Conservation (phyloP, 169 alveolate species). For the Eimeria praecox region DNA sequence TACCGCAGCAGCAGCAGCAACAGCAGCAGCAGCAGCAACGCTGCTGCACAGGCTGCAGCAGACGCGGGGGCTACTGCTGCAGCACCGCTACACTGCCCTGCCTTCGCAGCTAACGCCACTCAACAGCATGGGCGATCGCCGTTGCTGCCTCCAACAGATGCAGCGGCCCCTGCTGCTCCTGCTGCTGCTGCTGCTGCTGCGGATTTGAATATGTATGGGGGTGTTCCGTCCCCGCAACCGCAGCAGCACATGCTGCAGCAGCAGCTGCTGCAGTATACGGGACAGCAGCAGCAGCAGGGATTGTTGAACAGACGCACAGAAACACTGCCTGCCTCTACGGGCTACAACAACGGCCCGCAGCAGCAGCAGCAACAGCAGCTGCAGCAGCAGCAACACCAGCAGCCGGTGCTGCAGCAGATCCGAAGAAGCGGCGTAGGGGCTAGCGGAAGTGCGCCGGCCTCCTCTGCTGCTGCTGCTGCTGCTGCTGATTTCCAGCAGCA, state of each 20-base stretch:
- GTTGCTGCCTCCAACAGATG: background rate
- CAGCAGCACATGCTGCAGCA: background rate
- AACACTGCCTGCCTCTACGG: background rate
- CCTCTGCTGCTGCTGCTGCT: background rate
- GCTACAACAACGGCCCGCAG: background rate
- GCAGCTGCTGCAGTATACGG: background rate
- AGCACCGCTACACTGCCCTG: background rate
- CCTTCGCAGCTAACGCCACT: background rate
- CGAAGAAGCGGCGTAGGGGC: background rate
- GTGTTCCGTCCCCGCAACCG: background rate
- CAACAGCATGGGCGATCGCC: background rate
- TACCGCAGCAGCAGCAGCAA: slow-evolving; percentile 28
- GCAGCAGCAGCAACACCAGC: slow-evolving; percentile 1
- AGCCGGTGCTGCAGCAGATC: background rate
- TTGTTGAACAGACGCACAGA: background rate
- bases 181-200: slow-evolving; percentile 17
- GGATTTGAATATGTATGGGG: background rate
- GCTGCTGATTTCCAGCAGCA: background rate
- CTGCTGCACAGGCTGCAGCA: background rate
- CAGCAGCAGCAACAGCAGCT: background rate
- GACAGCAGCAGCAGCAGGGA: background rate
- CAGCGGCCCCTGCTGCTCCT: background rate
- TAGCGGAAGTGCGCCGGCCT: background rate
- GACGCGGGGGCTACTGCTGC: background rate
- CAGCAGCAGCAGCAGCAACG: slow-evolving; percentile 39